These are phyloP conservation scores for Vickermania spadyakhi DNA, from an alignment of 208 protist genomes.

Conservation along the genomic window DNA sequence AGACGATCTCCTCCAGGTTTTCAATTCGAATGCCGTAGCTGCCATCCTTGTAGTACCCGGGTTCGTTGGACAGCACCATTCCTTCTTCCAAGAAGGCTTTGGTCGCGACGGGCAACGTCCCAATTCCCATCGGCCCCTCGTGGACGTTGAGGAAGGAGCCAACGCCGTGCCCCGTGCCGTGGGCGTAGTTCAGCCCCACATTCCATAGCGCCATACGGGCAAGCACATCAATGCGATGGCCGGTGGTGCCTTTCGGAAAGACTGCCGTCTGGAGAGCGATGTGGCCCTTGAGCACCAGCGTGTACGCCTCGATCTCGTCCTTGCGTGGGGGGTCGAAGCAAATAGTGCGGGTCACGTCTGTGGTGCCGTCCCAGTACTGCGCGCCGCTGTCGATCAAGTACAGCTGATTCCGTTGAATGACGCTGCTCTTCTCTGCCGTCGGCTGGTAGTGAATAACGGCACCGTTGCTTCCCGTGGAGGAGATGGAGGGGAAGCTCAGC, in stretches of 20 bases:
- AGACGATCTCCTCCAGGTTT: slow-evolving; percentile 91
- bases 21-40: slow-evolving; percentile 97
- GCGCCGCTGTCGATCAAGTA: slow-evolving; percentile 95
- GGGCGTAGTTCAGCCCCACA: slow-evolving; percentile 91
- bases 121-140: slow-evolving; percentile 89
- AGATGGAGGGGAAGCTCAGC: slow-evolving; percentile 92
- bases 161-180: slow-evolving; percentile 96
- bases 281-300: slow-evolving; percentile 94
- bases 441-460: slow-evolving; percentile 95
- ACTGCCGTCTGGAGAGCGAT: slow-evolving; percentile 71
- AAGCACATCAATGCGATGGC: slow-evolving; percentile 81
- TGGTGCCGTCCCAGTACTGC: slow-evolving; percentile 95
- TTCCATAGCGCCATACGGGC: slow-evolving; percentile 90
- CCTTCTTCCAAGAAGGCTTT: slow-evolving; percentile 42
- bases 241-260: slow-evolving; percentile 84
- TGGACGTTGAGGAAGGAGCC: slow-evolving; percentile 96
- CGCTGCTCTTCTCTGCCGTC: slow-evolving; percentile 32
- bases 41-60: slow-evolving; percentile 97
- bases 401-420: slow-evolving; percentile 57
- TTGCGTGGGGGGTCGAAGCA: slow-evolving; percentile 66
- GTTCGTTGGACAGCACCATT: slow-evolving; percentile 87
- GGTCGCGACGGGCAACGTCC: slow-evolving; percentile 28
- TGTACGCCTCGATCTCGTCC: slow-evolving; percentile 89
- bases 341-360: slow-evolving; percentile 95
- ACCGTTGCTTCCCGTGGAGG: slow-evolving; percentile 79